Evolutionary conservation across 129 eudicot species (phyloP), one percentile per base, ranked within the genome.

Genomic region (Daucus carota): DNA sequence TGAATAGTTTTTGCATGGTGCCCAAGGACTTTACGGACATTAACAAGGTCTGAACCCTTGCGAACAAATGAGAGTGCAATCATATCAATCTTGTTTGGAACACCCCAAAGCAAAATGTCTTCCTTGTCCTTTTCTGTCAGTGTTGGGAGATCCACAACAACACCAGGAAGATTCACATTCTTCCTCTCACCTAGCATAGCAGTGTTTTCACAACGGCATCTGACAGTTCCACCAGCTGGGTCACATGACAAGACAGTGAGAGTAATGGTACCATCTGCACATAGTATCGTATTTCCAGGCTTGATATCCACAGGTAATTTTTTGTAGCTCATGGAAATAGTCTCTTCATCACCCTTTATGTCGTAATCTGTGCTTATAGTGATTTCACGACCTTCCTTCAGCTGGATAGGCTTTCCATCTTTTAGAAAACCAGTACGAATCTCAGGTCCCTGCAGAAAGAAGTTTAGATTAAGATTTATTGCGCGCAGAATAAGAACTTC

Each of bases 31-130:
- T 76, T 81, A 20, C 84, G 80, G n/a, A 81, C 84, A 72, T 76
- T 69, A 76, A 81, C 84, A 81, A 81, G 84, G 63, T 81, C 84
- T 13, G 84, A 81, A 38, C 84, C 84, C 77, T 81, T 81, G 72
- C 84, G 80, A 36, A 81, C 84, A 60, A 81, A 80, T 4, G 83
- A 80, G 34, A 80, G 79, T 16, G 83, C 83, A 75, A 80, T 80
- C 83, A 75, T 74, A 38, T 80, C 83, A 80, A 80, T 80, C 32
- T 75, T 74, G 71, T 80, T 80, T 11, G 83, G 83, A 20, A 81
- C 77, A 71, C 84, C 84, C 84, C 84, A 81, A 9, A 70, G 31
- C 42, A 81, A 34, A 18, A 81, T 81, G 73, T 81, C 84, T 81
- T 76, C 84, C 73, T 42, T 76, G 60, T 81, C 84, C 77, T 81